Evolutionary conservation across 768 basidiomycete genomes (phyloP), one percentile per base, ranked within the genome.

Genomic region (Macrocybe gigantea): DNA sequence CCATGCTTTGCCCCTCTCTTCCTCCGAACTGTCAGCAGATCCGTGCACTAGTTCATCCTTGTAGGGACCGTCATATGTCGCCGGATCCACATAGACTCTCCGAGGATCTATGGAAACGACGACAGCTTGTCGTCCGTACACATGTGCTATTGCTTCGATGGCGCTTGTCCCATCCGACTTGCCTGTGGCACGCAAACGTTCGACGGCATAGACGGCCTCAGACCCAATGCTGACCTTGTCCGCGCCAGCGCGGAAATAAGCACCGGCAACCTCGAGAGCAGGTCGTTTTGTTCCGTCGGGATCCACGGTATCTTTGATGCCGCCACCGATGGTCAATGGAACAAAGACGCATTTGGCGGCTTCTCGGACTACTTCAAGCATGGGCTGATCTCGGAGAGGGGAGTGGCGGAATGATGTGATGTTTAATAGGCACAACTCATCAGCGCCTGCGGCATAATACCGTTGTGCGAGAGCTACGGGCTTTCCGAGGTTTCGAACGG

Each of bases 351-450:
- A 79, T 64, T 91, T 81, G 1, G 96, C 93, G 0, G 94, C 88
- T 0, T 83, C 83, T 47, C 87, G 84, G 37, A 98, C 91, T 58
- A 99, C 89, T 33, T 91, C 89, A 47, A 99, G 80, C 96, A 99
- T 98, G 0, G 96, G 96, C 68, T 99, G 96, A 67, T 98, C 96
- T 38, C 76, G 84, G 33, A 99, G 75, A 1, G 96, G 94, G 10
- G 93, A 97, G 59, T 89, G 86, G 52, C 96, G 89, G 81, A 99
- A 99, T 53, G 95, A 96, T 11, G 96, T 99, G 74, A 99, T 99
- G 69, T 99, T 99, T 63, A 99, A 85, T 53, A 99, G 83, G 63
- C 93, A 96, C 33, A 99, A 74, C 68, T 99, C 96, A 66, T 99
- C 96, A 40, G 95, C 95, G 32, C 93, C 93, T 32, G 83, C 80